Conservation (phyloP, 306 rosid species). For the Cajanus cajan region DNA sequence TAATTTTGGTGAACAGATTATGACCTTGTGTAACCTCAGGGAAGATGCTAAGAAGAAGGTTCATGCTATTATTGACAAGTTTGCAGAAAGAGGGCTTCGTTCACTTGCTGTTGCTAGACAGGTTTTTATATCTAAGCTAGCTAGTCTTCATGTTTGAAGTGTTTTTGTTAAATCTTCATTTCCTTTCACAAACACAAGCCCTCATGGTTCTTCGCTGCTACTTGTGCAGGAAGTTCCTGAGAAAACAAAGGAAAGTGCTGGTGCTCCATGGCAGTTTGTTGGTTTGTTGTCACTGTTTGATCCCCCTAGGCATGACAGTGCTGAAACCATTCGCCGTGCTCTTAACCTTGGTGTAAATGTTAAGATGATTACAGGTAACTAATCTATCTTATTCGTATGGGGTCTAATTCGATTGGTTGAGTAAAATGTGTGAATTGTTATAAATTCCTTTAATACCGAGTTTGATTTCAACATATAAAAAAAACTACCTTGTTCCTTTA, state of each 20-base stretch:
- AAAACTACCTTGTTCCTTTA: neutral
- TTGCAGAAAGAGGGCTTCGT: constrained; percentile 97
- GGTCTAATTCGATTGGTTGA: no score
- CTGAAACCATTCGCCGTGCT: constrained; percentile 91
- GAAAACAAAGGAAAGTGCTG: constrained; percentile 73
- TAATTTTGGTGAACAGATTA: constrained; percentile 51
- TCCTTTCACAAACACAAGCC: neutral
- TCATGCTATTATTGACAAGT: constrained; percentile 75
- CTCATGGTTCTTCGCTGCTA: neutral
- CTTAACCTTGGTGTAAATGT: constrained; percentile 96
- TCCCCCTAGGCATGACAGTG: constrained; percentile 98
- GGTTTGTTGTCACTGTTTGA: constrained; percentile 90
- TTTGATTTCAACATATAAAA: no score
- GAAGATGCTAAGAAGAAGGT: constrained; percentile 84
- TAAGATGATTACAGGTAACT: constrained; percentile 96
- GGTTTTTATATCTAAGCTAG: constrained; percentile 42
- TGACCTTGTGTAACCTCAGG: constrained; percentile 66
- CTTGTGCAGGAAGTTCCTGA: constrained; percentile 80
- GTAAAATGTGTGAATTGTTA: no score
- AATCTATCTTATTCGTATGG: neutral
- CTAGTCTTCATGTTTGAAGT: neutral
- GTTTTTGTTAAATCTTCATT: neutral
- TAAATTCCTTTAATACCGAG: no score
- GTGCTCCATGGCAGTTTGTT: constrained; percentile 92
- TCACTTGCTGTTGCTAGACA: constrained; percentile 93